phyloP scores from a whole-genome alignment of 257 asterid species.

The Mentha longifolia region DNA sequence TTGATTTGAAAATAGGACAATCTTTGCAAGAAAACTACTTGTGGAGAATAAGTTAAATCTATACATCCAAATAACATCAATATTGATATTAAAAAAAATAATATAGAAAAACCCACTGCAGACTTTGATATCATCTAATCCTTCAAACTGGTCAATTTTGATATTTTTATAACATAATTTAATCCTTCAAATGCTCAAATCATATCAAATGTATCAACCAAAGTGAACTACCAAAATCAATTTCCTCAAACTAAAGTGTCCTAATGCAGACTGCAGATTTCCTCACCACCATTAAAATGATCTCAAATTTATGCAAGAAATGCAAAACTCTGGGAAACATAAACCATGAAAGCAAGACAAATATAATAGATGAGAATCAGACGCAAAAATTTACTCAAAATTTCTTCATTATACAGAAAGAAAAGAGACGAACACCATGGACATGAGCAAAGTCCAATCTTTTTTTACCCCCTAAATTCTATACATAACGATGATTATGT shows the following conservation, averaged over 20 bases:
- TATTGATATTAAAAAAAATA: too few relatives aligned
- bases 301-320: background rate
- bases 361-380: background rate
- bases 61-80: too few relatives aligned
- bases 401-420: slow-evolving; percentile 21
- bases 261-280: background rate
- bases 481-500: slow-evolving; percentile 30
- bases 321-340: background rate
- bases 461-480: slow-evolving; percentile 25
- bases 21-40: slow-evolving; percentile 15
- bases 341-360: background rate
- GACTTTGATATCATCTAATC: too few relatives aligned
- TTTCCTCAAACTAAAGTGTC: background rate
- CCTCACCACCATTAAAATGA: background rate
- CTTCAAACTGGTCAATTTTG: too few relatives aligned
- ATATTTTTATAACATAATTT: too few relatives aligned
- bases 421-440: slow-evolving; percentile 26
- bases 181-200: too few relatives aligned
- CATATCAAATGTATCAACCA: too few relatives aligned
- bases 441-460: slow-evolving; percentile 35
- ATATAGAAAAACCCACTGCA: too few relatives aligned
- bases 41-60: background rate
- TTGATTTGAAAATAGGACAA: background rate
- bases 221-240: too few relatives aligned
- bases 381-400: slow-evolving; percentile 27